Evolutionary conservation across 208 protist species (phyloP), one percentile per base, ranked within the genome.

Genomic region (Leishmania guyanensis): DNA sequence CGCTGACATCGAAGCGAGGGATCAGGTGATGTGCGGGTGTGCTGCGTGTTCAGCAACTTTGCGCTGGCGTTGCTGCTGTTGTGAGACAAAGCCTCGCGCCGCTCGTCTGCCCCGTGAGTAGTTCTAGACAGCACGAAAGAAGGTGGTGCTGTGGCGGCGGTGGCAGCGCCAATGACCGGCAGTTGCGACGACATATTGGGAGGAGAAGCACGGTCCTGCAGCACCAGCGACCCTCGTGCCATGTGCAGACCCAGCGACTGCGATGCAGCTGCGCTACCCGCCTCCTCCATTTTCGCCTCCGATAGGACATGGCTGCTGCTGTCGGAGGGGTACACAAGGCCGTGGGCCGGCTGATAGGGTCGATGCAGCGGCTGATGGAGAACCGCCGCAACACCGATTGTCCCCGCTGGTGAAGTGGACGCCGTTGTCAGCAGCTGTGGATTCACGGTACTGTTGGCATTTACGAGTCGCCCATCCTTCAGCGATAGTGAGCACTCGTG

Each of bases 401-500:
- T 43, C 33, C 20, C 43, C 2, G 16, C 26, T 17, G 36, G 29
- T 50, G 68, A 8, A 43, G 68, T 48, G 22, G 43, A 1, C 10
- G 50, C 26, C 4, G 71, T 50, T 14, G 3, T 16, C 29, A 3
- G n/a, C n/a, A 62, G 73, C 8, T 17, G 20, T 17, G 73, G 36
- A 50, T 3, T 20, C n/a, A 56, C 54, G 33, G n/a, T 39, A 26
- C 36, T 29, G 39, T 65, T 65, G 39, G 48, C 1, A 14, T 39
- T 33, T 14, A 29, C 10, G 66, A 66, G 36, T 9, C 56, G 22
- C 16, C 46, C 36, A 3, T 77, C n/a, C 29, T 77, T 60, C 22
- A 77, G 3, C 46, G 70, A 64, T n/a, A 80, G 58, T 39, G 76
- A 71, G 5, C 33, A 58, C 48, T 80, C 70, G 22, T 33, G 70